Base-by-base conservation (phyloP, 2,329 filamentous ascomycete species). In the Ampelomyces quisqualis region DNA sequence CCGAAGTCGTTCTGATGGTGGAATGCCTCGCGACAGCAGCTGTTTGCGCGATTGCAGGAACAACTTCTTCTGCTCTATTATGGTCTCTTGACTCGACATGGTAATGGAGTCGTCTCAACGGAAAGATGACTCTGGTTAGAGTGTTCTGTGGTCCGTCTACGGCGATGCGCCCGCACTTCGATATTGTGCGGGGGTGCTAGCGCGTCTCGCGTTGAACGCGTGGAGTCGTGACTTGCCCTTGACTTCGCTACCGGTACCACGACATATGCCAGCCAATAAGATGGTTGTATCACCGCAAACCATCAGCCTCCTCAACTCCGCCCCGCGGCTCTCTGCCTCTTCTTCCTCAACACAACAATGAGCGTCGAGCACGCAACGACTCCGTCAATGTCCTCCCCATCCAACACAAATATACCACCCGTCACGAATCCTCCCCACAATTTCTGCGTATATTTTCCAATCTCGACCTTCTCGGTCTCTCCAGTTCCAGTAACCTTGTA, bases 1-100 rank as follows among this genome's bases (percentile, higher is more conserved):
- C 38, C 71, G 75, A 74, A 82, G 80, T 43, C 74, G 60, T 23
- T 74, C 71, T 1, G 82, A 80, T 0, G 79, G 79, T 9, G 71
- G 58, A 42, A 85, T 73, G 9, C 77, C 74, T 51, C 80, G 78
- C 0, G 82, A 79, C 33, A 88, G 76, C 21, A 80, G 72, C 8
- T 80, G 79, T 38, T 80, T 83, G 58, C 87, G 83, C 5, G 74
- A 67, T 30, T 73, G 72, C 23, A 88, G 72, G 63, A 88, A 88
- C 45, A 74, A 61, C 34, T 81, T 78, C 62, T 88, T 88, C 38
- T 83, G 72, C 17, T 79, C 72, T 32, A 82, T 65, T 31, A 80
- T 70, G 1, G 76, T 77, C 13, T 43, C 38, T 47, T 64, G 60
- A 10, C 48, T 57, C 2, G 57, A 60, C 39, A 53, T 56, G 8